These are phyloP conservation scores for Digitaria exilis DNA, from an alignment of 202 grass and related monocot genomes.

Conservation along the genomic window DNA sequence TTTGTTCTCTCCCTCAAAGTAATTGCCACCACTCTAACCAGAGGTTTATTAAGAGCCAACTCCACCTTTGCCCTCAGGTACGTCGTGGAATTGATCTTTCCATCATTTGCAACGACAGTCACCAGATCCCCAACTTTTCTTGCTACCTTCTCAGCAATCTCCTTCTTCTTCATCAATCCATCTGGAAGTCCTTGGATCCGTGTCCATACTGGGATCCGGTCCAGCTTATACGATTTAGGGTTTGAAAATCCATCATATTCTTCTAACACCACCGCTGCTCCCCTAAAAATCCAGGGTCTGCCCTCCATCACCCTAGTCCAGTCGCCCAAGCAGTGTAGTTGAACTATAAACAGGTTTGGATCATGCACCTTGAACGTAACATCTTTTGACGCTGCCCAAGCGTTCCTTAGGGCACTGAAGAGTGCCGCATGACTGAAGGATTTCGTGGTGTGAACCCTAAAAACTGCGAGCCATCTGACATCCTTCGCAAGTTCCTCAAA, in stretches of 20 bases:
- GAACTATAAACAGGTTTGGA: neutral
- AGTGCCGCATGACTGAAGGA: neutral
- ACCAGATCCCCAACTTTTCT: no score
- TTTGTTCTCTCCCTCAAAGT: no score
- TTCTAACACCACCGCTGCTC: neutral
- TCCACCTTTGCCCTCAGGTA: no score
- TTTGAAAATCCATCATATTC: neutral
- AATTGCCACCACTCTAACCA: no score
- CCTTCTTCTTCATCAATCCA: no score
- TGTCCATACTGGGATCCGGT: neutral
- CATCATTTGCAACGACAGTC: no score
- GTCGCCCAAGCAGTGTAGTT: no score
- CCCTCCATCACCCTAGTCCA: neutral
- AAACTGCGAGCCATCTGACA: neutral
- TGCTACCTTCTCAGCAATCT: no score
- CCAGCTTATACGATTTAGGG: neutral
- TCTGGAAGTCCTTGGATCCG: no score
- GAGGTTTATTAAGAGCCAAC: no score
- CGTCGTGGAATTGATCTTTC: no score
- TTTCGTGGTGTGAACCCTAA: neutral
- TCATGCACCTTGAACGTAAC: rapidly evolving
- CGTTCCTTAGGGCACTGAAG: neutral
- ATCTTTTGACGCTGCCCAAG: neutral
- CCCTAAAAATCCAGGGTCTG: neutral
- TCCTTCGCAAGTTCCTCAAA: neutral